Percentiles rank a stretch among this genome's conserved stretches.
Conservation (phyloP, 140 eudicot genomes). For the Anethum foeniculum region DNA sequence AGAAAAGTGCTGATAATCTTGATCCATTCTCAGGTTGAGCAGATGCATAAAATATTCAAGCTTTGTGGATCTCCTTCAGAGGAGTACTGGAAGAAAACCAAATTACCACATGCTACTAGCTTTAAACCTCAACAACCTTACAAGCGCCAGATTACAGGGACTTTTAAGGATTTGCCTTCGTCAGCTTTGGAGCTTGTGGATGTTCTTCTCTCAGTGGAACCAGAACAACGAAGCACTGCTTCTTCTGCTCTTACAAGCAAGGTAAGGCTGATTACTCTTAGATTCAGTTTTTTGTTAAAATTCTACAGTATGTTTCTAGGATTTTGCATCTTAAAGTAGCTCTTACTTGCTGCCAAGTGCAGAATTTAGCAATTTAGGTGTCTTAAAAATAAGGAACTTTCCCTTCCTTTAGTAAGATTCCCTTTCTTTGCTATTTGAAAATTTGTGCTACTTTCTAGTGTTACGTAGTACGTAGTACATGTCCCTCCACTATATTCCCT, state of each 20-base stretch:
- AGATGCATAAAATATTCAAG: constrained; percentile 90
- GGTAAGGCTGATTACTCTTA: constrained; percentile 29
- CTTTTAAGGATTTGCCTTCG: constrained; percentile 68
- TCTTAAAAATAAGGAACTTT: background rate
- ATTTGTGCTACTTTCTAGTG: background rate
- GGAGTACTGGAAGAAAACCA: constrained; percentile 62
- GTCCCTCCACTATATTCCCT: background rate
- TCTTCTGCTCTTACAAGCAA: constrained; percentile 62
- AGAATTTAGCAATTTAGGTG: background rate
- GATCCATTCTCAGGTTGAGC: constrained; percentile 66
- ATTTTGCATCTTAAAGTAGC: background rate
- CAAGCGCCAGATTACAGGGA: constrained; percentile 43
- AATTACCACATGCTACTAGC: constrained; percentile 69
- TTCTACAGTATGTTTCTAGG: background rate
- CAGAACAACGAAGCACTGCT: constrained; percentile 64
- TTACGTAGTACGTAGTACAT: background rate
- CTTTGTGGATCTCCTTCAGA: constrained; percentile 96
- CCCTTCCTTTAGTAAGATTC: background rate
- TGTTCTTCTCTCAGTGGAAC: constrained; percentile 66
- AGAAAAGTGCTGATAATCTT: constrained; percentile 1
- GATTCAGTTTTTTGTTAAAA: background rate
- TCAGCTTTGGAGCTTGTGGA: constrained; percentile 69
- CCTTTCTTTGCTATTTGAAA: background rate
- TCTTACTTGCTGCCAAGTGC: background rate
- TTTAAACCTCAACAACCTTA: constrained; percentile 69